These are phyloP conservation scores for Rosa rugosa DNA, from an alignment of 306 rosid species.

Conservation along the genomic window DNA sequence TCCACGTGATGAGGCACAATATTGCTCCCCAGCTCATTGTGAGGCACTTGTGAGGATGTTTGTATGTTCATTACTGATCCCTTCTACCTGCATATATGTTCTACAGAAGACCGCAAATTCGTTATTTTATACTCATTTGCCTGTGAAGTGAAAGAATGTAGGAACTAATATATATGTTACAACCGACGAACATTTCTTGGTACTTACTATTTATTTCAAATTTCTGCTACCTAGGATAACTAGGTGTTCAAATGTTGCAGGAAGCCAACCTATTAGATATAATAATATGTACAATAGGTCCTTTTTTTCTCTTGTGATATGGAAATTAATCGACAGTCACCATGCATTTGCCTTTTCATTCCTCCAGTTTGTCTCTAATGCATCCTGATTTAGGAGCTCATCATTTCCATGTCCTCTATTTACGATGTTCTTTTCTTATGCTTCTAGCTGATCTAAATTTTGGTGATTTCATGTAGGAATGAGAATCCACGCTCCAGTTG, in stretches of 20 bases:
- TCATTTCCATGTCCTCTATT: too few relatives aligned
- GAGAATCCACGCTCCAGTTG: too few relatives aligned
- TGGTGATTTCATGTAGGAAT: too few relatives aligned
- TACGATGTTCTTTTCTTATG: too few relatives aligned
- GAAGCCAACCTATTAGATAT: not conserved
- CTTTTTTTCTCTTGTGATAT: not conserved
- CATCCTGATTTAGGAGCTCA: not conserved
- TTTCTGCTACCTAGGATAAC: not conserved
- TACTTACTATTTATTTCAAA: not conserved
- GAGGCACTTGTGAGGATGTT: too few relatives aligned
- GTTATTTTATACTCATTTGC: not conserved
- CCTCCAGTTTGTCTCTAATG: not conserved
- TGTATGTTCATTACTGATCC: too few relatives aligned
- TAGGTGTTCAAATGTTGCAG: not conserved
- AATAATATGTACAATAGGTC: not conserved
- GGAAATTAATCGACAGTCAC: too few relatives aligned
- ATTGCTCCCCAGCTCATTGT: too few relatives aligned
- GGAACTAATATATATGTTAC: not conserved
- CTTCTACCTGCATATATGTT: too few relatives aligned
- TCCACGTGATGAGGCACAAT: too few relatives aligned
- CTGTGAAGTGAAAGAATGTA: not conserved
- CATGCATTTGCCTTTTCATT: not conserved
- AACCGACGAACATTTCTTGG: not conserved
- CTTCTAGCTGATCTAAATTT: too few relatives aligned
- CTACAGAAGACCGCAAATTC: too few relatives aligned